Percentiles rank a stretch among this genome's conserved stretches.
phyloP scores from a whole-genome alignment of 768 basidiomycete species.

The Pleurotus sapidus region DNA sequence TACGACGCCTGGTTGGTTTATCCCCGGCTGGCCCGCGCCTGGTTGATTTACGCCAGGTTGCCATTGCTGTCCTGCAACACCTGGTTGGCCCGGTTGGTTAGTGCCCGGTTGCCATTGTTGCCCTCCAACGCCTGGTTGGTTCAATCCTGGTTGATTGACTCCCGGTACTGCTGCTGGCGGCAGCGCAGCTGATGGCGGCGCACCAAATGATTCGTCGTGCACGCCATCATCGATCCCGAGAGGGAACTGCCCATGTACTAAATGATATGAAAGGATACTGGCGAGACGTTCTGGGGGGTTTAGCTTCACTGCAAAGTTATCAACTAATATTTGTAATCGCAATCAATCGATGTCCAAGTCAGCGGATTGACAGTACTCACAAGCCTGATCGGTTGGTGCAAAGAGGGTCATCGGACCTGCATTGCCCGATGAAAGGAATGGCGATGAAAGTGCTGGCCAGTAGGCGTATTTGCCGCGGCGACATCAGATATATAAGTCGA shows the following conservation, averaged over 20 bases:
- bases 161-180: background rate
- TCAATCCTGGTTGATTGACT: background rate
- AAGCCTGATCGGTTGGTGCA: conserved; percentile 53
- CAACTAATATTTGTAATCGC: conserved; percentile 15
- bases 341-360: background rate
- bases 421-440: conserved; percentile 38
- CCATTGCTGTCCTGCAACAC: background rate
- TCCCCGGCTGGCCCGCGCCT: background rate
- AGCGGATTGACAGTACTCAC: conserved; percentile 28
- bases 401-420: conserved; percentile 43
- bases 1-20: background rate
- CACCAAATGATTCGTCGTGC: conserved; percentile 3
- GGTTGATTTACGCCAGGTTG: background rate
- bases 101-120: background rate
- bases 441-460: conserved; percentile 42
- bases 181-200: background rate
- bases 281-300: conserved; percentile 29
- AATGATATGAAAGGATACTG: conserved; percentile 54
- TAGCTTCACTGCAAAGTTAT: conserved; percentile 28
- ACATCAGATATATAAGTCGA: conserved; percentile 34
- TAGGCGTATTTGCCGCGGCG: conserved; percentile 32
- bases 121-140: background rate
- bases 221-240: background rate
- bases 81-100: background rate
- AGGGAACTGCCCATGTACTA: conserved; percentile 50